phyloP scores from a whole-genome alignment of 495 filamentous ascomycete genomes.

The Lasiosphaeria miniovina region DNA sequence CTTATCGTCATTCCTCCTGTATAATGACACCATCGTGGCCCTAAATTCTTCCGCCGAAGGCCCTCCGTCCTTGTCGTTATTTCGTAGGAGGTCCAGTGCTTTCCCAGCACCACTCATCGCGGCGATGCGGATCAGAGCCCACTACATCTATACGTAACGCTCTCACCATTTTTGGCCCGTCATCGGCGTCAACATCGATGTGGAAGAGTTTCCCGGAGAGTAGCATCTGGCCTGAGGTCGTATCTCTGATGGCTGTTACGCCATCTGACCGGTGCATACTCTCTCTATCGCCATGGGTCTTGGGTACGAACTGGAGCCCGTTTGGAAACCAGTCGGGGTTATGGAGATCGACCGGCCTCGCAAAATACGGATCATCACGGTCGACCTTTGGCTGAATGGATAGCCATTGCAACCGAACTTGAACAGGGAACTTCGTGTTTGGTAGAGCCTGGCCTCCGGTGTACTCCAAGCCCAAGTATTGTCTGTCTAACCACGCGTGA shows the following conservation, averaged over 20 bases:
- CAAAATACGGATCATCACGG: constrained; percentile 2
- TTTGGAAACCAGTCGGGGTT: not conserved
- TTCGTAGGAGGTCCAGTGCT: not conserved
- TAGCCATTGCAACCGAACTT: constrained; percentile 6
- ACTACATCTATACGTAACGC: not conserved
- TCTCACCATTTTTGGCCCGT: not conserved
- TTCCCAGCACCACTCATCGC: not conserved
- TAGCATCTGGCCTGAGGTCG: not conserved
- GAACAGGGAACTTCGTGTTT: constrained; percentile 1
- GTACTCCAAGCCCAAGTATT: constrained; percentile 4
- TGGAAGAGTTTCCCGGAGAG: not conserved
- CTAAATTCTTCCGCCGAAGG: not conserved
- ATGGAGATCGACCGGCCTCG: not conserved
- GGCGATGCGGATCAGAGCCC: not conserved
- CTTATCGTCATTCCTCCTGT: not conserved
- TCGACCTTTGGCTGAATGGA: constrained; percentile 1
- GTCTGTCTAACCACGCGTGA: constrained; percentile 1
- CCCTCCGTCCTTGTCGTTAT: not conserved
- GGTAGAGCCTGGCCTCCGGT: not conserved
- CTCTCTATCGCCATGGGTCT: not conserved
- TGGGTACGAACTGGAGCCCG: constrained; percentile 2
- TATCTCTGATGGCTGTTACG: not conserved
- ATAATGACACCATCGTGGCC: not conserved
- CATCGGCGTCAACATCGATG: not conserved
- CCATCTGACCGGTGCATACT: not conserved